These are phyloP conservation scores for Saururus chinensis DNA, from an alignment of 164 flowering plant genomes.

Conservation along the genomic window DNA sequence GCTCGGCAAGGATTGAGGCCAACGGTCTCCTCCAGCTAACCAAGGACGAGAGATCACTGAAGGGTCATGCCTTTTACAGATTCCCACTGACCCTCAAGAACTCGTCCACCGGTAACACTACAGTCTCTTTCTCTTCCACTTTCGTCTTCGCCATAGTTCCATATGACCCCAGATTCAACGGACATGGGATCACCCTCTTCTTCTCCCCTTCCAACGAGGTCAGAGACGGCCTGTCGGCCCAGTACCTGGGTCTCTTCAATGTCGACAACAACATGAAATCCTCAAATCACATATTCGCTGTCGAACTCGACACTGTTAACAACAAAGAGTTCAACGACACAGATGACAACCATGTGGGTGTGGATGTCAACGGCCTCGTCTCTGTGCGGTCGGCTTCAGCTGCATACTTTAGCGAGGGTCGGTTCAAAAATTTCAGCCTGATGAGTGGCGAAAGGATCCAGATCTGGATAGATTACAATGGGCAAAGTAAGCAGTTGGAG, in stretches of 20 bases:
- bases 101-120: slow-evolving; percentile 13
- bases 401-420: slow-evolving; percentile 1
- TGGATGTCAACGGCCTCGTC: slow-evolving; percentile 3
- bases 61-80: slow-evolving; percentile 39
- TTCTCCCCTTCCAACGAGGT: slow-evolving; percentile 24
- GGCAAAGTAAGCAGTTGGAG: neutral
- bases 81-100: slow-evolving; percentile 30
- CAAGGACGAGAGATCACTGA: slow-evolving; percentile 14
- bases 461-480: slow-evolving; percentile 7
- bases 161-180: slow-evolving; percentile 34
- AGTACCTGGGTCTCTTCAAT: slow-evolving; percentile 9
- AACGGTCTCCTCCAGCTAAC: slow-evolving; percentile 36
- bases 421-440: slow-evolving; percentile 1
- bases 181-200: slow-evolving; percentile 53
- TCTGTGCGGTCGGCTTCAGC: slow-evolving; percentile 1
- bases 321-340: slow-evolving; percentile 1
- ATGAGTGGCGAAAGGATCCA: slow-evolving; percentile 3
- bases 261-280: neutral
- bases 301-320: neutral
- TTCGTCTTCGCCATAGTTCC: too few relatives aligned
- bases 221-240: slow-evolving; percentile 18
- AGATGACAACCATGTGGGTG: slow-evolving; percentile 11
- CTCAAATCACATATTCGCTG: slow-evolving; percentile 4
- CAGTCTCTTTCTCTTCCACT: too few relatives aligned
- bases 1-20: too few relatives aligned